Evolutionary conservation across 179 eudicot genomes (phyloP).

Genomic region (Actinidia polygama): DNA sequence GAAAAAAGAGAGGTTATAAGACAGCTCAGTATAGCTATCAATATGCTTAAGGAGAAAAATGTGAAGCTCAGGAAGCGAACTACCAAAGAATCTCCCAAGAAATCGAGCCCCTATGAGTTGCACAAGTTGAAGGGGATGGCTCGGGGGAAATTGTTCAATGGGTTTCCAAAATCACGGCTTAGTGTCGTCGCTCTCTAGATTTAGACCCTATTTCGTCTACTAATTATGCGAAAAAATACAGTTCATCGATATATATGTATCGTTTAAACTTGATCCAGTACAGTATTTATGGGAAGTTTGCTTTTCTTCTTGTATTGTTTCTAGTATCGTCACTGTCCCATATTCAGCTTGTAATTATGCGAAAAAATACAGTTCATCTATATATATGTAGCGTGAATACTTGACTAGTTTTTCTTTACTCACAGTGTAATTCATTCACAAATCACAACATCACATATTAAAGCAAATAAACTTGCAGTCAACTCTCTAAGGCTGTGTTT

Average conservation of each 20-base stretch:
- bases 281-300: neutral
- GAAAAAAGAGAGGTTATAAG: slow-evolving; percentile 85
- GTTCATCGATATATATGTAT: neutral
- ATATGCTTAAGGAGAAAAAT: slow-evolving; percentile 74
- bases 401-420: neutral
- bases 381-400: neutral
- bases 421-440: neutral
- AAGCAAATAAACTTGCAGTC: no score
- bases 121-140: slow-evolving; percentile 38
- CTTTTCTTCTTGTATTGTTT: neutral
- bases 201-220: neutral
- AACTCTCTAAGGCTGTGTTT: no score
- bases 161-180: slow-evolving; percentile 28
- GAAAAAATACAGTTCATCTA: neutral
- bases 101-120: slow-evolving; percentile 33
- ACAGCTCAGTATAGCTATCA: slow-evolving; percentile 76
- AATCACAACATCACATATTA: neutral
- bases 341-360: neutral
- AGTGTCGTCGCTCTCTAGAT: no score
- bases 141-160: slow-evolving; percentile 46
- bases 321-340: neutral
- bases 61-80: slow-evolving; percentile 48
- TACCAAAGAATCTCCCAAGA: slow-evolving; percentile 42
- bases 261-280: neutral
- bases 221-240: neutral